Evolutionary conservation across 352 stramenopile genomes (phyloP).

Genomic region (Phytophthora citrophthora): DNA sequence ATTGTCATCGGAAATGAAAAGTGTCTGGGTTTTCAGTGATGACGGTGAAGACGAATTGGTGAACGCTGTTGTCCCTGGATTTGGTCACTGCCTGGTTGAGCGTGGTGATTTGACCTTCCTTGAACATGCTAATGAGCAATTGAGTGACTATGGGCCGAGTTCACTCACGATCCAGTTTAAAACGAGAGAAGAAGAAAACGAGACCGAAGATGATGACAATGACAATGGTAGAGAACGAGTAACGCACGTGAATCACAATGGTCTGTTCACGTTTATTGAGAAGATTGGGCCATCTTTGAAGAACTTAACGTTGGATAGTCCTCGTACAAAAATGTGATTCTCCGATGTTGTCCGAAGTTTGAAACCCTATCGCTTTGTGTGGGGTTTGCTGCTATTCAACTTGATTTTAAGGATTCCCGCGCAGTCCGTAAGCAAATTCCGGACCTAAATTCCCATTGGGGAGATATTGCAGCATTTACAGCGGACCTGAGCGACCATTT

Average conservation of each 20-base stretch:
- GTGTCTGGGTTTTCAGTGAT: constrained; percentile 7
- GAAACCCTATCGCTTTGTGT: constrained; percentile 1
- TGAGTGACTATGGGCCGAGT: neutral
- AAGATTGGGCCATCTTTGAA: constrained; percentile 5
- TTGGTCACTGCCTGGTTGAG: constrained; percentile 5
- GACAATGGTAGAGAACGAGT: neutral
- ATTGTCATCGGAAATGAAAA: neutral
- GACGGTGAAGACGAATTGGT: constrained; percentile 6
- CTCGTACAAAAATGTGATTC: constrained; percentile 6
- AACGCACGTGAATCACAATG: neutral
- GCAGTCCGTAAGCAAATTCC: neutral
- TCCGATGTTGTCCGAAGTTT: constrained; percentile 6
- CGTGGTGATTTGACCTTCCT: neutral
- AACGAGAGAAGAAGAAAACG: neutral
- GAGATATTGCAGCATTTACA: neutral
- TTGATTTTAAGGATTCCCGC: constrained; percentile 1
- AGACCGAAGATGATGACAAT: neutral
- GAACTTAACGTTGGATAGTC: neutral
- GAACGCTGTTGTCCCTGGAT: constrained; percentile 10
- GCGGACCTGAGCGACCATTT: neutral
- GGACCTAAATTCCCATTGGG: neutral
- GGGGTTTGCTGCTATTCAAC: neutral
- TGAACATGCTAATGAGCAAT: neutral
- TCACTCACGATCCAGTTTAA: neutral
- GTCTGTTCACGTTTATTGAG: neutral